phyloP scores from a whole-genome alignment of 2,329 filamentous ascomycete species.

The Penicillium sp. region DNA sequence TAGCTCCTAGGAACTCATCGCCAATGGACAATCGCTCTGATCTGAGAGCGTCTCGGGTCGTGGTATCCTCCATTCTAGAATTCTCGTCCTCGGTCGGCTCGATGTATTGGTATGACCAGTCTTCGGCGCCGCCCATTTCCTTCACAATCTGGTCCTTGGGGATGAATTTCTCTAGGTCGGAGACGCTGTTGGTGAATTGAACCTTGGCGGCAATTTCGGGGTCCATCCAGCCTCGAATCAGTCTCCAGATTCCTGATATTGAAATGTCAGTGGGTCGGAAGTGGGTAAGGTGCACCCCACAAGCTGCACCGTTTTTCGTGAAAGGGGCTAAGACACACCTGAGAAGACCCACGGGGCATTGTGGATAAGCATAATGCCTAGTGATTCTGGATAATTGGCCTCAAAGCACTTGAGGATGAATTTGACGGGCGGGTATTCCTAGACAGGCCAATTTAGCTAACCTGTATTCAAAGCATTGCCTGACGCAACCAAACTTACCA shows the following conservation, averaged over 20 bases:
- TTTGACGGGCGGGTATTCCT: slow-evolving; percentile 93
- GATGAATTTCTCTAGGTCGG: slow-evolving; percentile 77
- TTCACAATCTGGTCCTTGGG: slow-evolving; percentile 67
- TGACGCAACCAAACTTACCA: slow-evolving; percentile 56
- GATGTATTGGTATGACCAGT: slow-evolving; percentile 77
- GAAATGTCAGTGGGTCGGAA: not conserved
- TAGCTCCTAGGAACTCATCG: slow-evolving; percentile 71
- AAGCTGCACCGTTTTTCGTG: not conserved
- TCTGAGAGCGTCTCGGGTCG: slow-evolving; percentile 63
- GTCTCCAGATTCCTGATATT: slow-evolving; percentile 77
- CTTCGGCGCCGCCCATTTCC: slow-evolving; percentile 79
- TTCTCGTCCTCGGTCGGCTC: slow-evolving; percentile 79
- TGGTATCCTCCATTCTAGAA: slow-evolving; percentile 65
- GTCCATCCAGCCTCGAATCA: slow-evolving; percentile 93
- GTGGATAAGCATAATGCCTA: slow-evolving; percentile 85
- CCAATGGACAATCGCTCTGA: slow-evolving; percentile 66
- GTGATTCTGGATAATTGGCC: slow-evolving; percentile 90
- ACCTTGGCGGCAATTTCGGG: slow-evolving; percentile 93
- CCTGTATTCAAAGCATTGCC: not conserved
- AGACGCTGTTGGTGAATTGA: slow-evolving; percentile 78
- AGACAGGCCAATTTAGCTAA: not conserved
- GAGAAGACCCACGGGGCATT: slow-evolving; percentile 96
- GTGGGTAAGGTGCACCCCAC: no score
- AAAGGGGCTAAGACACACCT: slow-evolving; percentile 51
- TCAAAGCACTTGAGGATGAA: slow-evolving; percentile 99